phyloP scores from a whole-genome alignment of 2,329 filamentous ascomycete genomes.

The Coniochaeta prunicola region DNA sequence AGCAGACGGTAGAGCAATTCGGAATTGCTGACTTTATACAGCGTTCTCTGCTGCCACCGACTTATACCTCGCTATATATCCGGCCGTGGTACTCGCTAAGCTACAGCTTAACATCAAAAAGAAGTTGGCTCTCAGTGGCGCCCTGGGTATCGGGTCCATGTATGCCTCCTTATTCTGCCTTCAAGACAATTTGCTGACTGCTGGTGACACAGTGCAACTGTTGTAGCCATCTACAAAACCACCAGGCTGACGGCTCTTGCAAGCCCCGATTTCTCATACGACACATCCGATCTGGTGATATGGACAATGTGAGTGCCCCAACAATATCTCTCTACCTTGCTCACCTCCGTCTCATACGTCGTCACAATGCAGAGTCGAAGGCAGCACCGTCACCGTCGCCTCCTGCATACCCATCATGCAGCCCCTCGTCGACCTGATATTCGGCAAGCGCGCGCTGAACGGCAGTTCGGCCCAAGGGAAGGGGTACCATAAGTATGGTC shows the following conservation, averaged over 20 bases:
- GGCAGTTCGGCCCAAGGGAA: conserved; percentile 1
- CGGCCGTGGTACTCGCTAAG: conserved; percentile 25
- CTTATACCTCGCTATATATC: conserved; percentile 34
- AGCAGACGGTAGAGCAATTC: not conserved
- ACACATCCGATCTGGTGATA: conserved; percentile 33
- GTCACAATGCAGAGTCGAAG: conserved; percentile 13
- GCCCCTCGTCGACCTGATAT: conserved; percentile 13
- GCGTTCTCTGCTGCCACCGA: conserved; percentile 28
- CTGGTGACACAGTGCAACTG: conserved; percentile 12
- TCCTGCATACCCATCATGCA: conserved; percentile 16
- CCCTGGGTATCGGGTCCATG: conserved; percentile 31
- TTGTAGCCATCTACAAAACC: conserved; percentile 23
- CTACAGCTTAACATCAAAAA: conserved; percentile 30
- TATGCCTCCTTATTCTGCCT: conserved; percentile 11
- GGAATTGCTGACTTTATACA: conserved; percentile 7
- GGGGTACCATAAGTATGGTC: conserved; percentile 1
- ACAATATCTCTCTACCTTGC: not conserved
- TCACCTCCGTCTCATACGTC: not conserved
- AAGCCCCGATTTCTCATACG: conserved; percentile 22
- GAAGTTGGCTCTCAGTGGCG: conserved; percentile 29
- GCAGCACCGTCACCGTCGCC: conserved; percentile 16
- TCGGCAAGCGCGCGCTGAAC: conserved; percentile 2
- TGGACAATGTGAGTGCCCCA: conserved; percentile 34
- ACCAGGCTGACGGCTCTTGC: conserved; percentile 18
- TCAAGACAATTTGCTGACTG: not conserved